Percentiles rank a stretch among this genome's conserved stretches.
Conservation (phyloP, 129 eudicot genomes). For the Escallonia herrerae region DNA sequence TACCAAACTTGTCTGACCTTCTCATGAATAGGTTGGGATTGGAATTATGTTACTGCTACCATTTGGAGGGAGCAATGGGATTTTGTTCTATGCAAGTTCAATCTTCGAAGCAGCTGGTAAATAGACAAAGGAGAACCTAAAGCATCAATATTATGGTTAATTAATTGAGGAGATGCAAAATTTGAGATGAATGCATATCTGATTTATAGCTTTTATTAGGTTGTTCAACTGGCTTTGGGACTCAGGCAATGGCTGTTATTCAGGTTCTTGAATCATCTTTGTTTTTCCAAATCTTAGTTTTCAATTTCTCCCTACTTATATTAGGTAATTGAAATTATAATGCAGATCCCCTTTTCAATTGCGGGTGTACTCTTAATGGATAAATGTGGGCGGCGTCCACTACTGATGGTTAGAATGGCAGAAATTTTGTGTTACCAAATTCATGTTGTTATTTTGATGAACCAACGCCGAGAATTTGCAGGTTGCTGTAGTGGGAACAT, state of each 20-base stretch:
- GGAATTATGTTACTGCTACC: slow-evolving; percentile 24
- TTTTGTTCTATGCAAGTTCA: slow-evolving; percentile 28
- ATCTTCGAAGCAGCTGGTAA: slow-evolving; percentile 25
- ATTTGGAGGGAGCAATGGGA: slow-evolving; percentile 25
- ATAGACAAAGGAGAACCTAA: background rate
- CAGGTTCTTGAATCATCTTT: slow-evolving; percentile 11
- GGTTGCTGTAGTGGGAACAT: slow-evolving; percentile 17
- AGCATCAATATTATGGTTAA: no score
- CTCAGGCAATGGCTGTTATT: slow-evolving; percentile 16
- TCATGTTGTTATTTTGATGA: background rate
- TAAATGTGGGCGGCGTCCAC: slow-evolving; percentile 26
- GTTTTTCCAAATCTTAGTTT: background rate
- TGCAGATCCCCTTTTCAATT: slow-evolving; percentile 8
- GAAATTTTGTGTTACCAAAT: background rate
- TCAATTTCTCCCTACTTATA: background rate
- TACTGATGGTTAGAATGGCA: slow-evolving; percentile 23
- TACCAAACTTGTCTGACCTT: no score
- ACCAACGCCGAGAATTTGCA: background rate
- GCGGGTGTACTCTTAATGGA: slow-evolving; percentile 21
- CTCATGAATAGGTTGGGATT: slow-evolving; percentile 20
- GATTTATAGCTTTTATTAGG: slow-evolving; percentile 1
- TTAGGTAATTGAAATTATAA: no score
- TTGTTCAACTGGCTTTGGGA: slow-evolving; percentile 11
- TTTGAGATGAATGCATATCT: background rate
- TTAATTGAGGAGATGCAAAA: no score